phyloP scores from a whole-genome alignment of 2,329 filamentous ascomycete genomes.

The Penicillium sumatraense region DNA sequence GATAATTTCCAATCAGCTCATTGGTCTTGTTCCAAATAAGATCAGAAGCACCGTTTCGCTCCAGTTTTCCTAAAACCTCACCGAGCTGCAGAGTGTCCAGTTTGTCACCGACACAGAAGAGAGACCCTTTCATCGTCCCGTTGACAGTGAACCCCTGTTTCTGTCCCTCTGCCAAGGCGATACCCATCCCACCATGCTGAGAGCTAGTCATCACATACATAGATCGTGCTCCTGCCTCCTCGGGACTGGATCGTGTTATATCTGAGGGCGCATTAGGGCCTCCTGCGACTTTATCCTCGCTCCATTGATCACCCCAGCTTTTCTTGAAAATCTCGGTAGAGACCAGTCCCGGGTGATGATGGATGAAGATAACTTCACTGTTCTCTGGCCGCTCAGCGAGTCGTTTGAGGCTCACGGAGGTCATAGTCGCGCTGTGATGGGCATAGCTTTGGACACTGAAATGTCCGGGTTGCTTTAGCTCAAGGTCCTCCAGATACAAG shows the following conservation, averaged over 20 bases:
- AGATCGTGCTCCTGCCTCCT: not conserved
- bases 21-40: not conserved
- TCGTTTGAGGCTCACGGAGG: not conserved
- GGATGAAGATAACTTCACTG: not conserved
- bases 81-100: not conserved
- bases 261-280: not conserved
- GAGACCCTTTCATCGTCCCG: not conserved
- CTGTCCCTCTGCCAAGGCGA: not conserved
- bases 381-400: not conserved
- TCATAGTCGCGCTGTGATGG: not conserved
- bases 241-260: not conserved
- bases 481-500: not conserved
- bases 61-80: not conserved
- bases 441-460: not conserved
- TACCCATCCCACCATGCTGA: not conserved
- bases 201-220: not conserved
- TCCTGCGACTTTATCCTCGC: not conserved
- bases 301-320: not conserved
- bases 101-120: not conserved
- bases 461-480: not conserved
- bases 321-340: not conserved
- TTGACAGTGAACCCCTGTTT: not conserved
- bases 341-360: not conserved
- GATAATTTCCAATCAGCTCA: not conserved
- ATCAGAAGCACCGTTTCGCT: not conserved